These are phyloP conservation scores for Aquilaria sinensis DNA, from an alignment of 345 rosid genomes.

Conservation along the genomic window DNA sequence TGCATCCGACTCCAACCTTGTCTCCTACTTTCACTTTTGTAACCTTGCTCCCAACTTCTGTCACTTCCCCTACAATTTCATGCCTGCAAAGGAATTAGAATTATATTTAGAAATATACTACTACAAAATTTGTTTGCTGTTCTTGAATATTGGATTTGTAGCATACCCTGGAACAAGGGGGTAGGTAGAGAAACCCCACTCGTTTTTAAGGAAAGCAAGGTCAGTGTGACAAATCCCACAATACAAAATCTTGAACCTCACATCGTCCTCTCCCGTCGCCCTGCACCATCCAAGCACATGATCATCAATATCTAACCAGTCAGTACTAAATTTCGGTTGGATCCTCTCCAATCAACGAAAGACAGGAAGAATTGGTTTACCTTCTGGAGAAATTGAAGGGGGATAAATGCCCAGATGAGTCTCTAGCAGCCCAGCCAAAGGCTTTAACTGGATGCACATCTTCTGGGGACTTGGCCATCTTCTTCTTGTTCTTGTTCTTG, in stretches of 20 bases:
- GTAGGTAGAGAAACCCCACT: constrained; percentile 41
- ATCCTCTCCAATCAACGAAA: no score
- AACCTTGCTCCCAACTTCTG: constrained; percentile 47
- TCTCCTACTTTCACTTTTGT: constrained; percentile 52
- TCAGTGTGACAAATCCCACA: constrained; percentile 85
- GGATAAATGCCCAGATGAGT: constrained; percentile 28
- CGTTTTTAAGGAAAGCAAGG: constrained; percentile 40
- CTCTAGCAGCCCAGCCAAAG: constrained; percentile 35
- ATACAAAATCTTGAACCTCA: constrained; percentile 46
- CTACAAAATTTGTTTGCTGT: no score
- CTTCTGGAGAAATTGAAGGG: constrained; percentile 31
- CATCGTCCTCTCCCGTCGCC: constrained; percentile 51
- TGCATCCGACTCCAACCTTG: constrained; percentile 49
- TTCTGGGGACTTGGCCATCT: no score
- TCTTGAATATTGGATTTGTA: no score
- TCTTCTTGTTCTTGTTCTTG: background rate
- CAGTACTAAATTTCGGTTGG: no score
- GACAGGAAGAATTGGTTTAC: no score
- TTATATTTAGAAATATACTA: no score
- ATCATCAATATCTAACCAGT: no score
- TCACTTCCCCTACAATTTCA: constrained; percentile 47
- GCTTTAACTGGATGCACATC: constrained; percentile 2
- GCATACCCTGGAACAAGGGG: constrained; percentile 68
- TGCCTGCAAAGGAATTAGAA: constrained; percentile 24
- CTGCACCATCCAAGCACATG: constrained; percentile 17